Evolutionary conservation across 495 filamentous ascomycete species (phyloP).

Genomic region (Apiosordaria backusii): DNA sequence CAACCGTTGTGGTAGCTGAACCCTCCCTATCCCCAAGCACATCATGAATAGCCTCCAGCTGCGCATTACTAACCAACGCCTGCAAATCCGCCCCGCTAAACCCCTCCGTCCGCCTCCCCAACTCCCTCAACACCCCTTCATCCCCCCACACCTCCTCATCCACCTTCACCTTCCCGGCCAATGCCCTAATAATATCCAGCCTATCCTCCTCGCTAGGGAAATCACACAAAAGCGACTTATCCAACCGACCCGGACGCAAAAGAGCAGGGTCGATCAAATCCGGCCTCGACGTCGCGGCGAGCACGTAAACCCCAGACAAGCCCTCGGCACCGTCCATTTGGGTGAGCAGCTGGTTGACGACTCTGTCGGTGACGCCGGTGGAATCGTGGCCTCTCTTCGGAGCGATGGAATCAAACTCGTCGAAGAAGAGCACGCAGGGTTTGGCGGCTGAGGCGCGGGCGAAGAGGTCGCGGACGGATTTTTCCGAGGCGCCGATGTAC

Average conservation of each 20-base stretch:
- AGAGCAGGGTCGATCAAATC: slow-evolving; percentile 94
- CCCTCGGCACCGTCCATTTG: slow-evolving; percentile 99
- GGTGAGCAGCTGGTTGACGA: slow-evolving; percentile 95
- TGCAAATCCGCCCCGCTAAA: slow-evolving; percentile 94
- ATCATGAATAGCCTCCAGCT: slow-evolving; percentile 94
- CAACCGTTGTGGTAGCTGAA: not conserved
- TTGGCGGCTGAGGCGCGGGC: slow-evolving; percentile 84
- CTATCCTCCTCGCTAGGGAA: slow-evolving; percentile 76
- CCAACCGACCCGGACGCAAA: slow-evolving; percentile 80
- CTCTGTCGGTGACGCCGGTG: slow-evolving; percentile 95
- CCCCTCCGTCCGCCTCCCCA: slow-evolving; percentile 78
- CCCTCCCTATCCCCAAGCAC: slow-evolving; percentile 65
- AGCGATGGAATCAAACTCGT: slow-evolving; percentile 96
- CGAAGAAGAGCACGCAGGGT: slow-evolving; percentile 94
- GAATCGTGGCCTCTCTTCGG: slow-evolving; percentile 96
- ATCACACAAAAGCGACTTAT: slow-evolving; percentile 87
- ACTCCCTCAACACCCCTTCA: slow-evolving; percentile 54
- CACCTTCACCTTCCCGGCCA: slow-evolving; percentile 74
- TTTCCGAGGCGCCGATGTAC: slow-evolving; percentile 95
- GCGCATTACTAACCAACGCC: slow-evolving; percentile 91
- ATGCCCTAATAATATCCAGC: slow-evolving; percentile 77
- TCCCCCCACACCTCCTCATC: slow-evolving; percentile 54
- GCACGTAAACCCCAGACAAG: slow-evolving; percentile 87
- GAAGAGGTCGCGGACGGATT: slow-evolving; percentile 90
- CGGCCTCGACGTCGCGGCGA: slow-evolving; percentile 86